phyloP scores from a whole-genome alignment of 345 rosid genomes.

The Ceriops zippeliana region DNA sequence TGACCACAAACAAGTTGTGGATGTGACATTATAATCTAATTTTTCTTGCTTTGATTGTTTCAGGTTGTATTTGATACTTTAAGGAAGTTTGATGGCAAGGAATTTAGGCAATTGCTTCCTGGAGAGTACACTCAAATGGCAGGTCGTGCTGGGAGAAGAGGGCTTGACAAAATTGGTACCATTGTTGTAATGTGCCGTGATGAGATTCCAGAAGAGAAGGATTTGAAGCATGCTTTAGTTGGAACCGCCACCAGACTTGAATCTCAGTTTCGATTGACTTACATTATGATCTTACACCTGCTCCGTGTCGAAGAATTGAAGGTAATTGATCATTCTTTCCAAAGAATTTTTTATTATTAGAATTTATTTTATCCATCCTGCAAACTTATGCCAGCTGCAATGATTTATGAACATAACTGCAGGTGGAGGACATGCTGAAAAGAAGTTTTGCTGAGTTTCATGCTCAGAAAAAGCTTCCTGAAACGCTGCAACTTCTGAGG shows the following conservation, averaged over 20 bases:
- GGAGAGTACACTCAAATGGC: constrained; percentile 99
- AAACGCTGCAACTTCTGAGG: constrained; percentile 72
- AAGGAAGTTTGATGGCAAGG: constrained; percentile 95
- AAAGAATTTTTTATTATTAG: too few relatives aligned
- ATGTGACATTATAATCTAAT: constrained; percentile 6
- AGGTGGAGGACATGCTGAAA: constrained; percentile 99
- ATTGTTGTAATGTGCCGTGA: constrained; percentile 93
- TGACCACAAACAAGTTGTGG: not conserved
- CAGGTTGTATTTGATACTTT: constrained; percentile 92
- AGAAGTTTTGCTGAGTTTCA: constrained; percentile 98
- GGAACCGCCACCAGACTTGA: constrained; percentile 82
- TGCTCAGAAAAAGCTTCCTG: constrained; percentile 90
- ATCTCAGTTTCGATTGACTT: constrained; percentile 95
- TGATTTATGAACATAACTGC: constrained; percentile 24
- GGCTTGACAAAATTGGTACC: constrained; percentile 93
- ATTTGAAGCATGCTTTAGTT: constrained; percentile 55
- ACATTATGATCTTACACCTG: constrained; percentile 94
- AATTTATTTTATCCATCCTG: not conserved
- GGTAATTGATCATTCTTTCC: constrained; percentile 38
- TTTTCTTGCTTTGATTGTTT: constrained; percentile 19
- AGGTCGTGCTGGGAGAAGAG: constrained; percentile 99
- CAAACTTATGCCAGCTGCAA: constrained; percentile 1
- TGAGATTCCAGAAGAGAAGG: constrained; percentile 78
- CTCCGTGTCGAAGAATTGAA: constrained; percentile 98
- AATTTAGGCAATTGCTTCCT: constrained; percentile 74